These are phyloP conservation scores for Coemansia sp. DNA, from an alignment of 192 early-diverging fungal species.

Conservation along the genomic window DNA sequence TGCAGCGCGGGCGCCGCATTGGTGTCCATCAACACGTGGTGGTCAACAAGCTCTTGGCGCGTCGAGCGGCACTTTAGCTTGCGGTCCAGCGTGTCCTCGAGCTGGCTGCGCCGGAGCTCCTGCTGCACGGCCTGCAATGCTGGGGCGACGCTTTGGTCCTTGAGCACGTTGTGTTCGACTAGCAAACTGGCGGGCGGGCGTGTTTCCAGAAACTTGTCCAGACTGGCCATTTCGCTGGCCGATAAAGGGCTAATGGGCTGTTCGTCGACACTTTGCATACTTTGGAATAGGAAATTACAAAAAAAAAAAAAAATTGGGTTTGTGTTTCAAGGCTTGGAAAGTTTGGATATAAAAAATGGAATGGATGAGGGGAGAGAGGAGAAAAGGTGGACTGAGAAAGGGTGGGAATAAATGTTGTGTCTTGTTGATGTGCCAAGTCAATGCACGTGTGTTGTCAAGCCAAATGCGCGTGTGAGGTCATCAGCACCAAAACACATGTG, in stretches of 20 bases:
- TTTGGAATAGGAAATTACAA: not conserved
- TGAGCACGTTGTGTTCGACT: conserved; percentile 61
- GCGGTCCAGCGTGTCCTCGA: conserved; percentile 57
- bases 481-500: too few species aligned
- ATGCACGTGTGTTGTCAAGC: too few species aligned
- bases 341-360: too few species aligned
- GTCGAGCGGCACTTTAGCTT: conserved; percentile 60
- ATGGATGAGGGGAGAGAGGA: too few species aligned
- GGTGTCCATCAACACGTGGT: conserved; percentile 58
- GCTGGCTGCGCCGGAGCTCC: conserved; percentile 25
- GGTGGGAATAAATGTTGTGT: too few species aligned
- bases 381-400: too few species aligned
- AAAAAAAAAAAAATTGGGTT: not conserved
- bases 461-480: too few species aligned
- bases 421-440: too few species aligned
- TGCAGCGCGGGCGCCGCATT: conserved; percentile 38
- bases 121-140: conserved; percentile 31
- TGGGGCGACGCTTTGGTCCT: conserved; percentile 41
- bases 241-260: conserved; percentile 1
- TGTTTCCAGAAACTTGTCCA: conserved; percentile 36
- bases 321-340: too few species aligned
- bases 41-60: conserved; percentile 54
- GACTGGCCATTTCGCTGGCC: conserved; percentile 7
- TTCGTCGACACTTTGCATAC: not conserved
- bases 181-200: conserved; percentile 58